phyloP scores from a whole-genome alignment of 2,329 filamentous ascomycete genomes.

The Sarocladium oryzae region DNA sequence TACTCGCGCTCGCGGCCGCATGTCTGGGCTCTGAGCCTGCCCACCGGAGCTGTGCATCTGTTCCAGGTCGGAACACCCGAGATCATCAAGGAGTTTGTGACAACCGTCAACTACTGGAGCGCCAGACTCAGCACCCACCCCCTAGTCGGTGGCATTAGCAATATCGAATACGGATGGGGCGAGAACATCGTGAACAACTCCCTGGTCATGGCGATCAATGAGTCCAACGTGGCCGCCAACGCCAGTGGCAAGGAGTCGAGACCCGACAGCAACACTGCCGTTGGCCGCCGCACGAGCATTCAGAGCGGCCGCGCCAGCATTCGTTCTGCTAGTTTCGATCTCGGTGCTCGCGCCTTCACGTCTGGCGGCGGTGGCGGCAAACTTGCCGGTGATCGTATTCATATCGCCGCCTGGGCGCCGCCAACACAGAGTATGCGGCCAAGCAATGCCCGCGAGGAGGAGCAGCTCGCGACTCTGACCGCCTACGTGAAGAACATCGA shows the following conservation, averaged over 20 bases:
- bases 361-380: constrained; percentile 43
- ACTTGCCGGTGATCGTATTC: constrained; percentile 76
- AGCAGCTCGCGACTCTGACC: constrained; percentile 70
- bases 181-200: constrained; percentile 67
- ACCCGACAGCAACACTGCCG: constrained; percentile 44
- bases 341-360: constrained; percentile 44
- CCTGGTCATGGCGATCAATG: constrained; percentile 46
- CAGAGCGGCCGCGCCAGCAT: constrained; percentile 39
- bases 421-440: constrained; percentile 87
- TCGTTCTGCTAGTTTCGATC: constrained; percentile 56
- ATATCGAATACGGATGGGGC: constrained; percentile 96
- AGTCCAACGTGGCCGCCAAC: constrained; percentile 25
- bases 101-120: constrained; percentile 95
- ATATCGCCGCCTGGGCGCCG: constrained; percentile 82
- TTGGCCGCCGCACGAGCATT: constrained; percentile 34
- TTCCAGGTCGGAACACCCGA: constrained; percentile 96
- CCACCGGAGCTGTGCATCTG: constrained; percentile 90
- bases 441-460: constrained; percentile 68
- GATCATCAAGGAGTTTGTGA: constrained; percentile 90
- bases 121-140: constrained; percentile 91
- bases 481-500: constrained; percentile 82
- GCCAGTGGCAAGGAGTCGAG: constrained; percentile 33
- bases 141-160: constrained; percentile 85
- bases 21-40: constrained; percentile 89
- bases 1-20: constrained; percentile 87